Conservation (phyloP, 1,284 basidiomycete genomes). For the Ganoderma lingzhi region DNA sequence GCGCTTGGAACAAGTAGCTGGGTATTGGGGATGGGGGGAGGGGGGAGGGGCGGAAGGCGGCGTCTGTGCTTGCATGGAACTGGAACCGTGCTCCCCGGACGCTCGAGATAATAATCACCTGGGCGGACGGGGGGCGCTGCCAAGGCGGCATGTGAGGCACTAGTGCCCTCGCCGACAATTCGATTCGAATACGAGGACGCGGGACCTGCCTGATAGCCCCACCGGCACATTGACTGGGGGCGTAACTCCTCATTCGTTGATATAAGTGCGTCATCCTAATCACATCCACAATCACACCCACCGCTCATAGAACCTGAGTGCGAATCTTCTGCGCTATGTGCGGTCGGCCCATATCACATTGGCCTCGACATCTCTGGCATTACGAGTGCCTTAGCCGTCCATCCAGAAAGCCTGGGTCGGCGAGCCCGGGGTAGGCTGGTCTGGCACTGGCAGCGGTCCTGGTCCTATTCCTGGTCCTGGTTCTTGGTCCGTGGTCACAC, state of each 20-base stretch:
- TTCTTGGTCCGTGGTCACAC: neutral
- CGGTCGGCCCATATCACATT: neutral
- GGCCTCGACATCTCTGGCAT: neutral
- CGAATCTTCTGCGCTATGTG: neutral
- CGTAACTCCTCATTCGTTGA: neutral
- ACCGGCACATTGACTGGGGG: neutral
- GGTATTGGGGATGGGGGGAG: neutral
- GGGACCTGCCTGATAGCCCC: neutral
- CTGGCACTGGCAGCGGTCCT: neutral
- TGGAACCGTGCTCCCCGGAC: neutral
- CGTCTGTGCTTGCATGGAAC: neutral
- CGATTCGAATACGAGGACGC: neutral
- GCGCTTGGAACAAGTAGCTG: neutral
- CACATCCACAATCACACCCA: neutral
- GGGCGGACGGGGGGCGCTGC: neutral
- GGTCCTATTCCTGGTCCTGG: no score
- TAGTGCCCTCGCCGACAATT: neutral
- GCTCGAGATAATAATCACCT: neutral
- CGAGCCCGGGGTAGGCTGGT: neutral
- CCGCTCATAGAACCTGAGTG: neutral
- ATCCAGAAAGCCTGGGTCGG: neutral
- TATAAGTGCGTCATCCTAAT: neutral
- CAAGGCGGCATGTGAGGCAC: conserved; percentile 3
- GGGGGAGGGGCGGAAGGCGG: no score
- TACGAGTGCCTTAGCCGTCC: neutral